Evolutionary conservation across 2,329 filamentous ascomycete genomes (phyloP).

Genomic region (Fusarium poae): DNA sequence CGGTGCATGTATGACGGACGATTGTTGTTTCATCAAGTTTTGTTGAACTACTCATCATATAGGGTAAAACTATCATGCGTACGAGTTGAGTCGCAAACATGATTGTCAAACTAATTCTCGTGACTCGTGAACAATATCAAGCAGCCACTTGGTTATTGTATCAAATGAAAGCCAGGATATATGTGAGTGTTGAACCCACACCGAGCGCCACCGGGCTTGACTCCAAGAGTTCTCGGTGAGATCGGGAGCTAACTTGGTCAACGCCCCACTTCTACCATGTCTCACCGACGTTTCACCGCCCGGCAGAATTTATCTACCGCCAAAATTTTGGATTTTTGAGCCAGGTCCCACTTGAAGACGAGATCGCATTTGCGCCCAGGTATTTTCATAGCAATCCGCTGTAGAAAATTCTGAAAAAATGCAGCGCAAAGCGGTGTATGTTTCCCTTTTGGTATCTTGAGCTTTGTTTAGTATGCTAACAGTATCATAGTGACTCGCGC

Average conservation of each 20-base stretch:
- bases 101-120: background rate
- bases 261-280: conserved; percentile 26
- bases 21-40: background rate
- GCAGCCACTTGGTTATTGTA: too few relatives aligned
- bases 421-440: conserved; percentile 71
- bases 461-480: conserved; percentile 14
- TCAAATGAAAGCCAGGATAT: background rate
- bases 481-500: conserved; percentile 77
- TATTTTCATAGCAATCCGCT: conserved; percentile 49
- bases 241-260: conserved; percentile 4
- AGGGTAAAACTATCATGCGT: background rate
- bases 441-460: background rate
- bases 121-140: background rate
- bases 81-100: background rate
- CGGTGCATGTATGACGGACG: too few relatives aligned
- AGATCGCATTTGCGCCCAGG: conserved; percentile 50
- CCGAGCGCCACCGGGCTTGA: background rate
- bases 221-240: conserved; percentile 12
- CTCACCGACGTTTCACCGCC: conserved; percentile 52
- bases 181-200: background rate
- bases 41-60: background rate
- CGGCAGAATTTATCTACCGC: conserved; percentile 55
- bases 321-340: conserved; percentile 57
- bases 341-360: conserved; percentile 44
- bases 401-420: conserved; percentile 57